Conservation (phyloP, 495 filamentous ascomycete genomes). For the Daldinia concentrica region DNA sequence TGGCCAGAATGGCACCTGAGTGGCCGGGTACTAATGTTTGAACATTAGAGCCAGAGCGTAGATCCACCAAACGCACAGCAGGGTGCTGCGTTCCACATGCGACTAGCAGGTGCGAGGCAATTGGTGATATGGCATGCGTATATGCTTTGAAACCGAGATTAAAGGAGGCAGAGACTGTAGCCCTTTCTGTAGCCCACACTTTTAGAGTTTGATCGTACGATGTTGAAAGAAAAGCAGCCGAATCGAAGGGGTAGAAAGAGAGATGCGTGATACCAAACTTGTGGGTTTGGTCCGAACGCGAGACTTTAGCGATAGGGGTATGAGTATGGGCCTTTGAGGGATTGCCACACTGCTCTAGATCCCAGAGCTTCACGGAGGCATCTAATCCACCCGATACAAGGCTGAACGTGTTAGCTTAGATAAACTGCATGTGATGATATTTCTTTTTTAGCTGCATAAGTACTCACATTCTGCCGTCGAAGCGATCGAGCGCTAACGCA, state of each 20-base stretch:
- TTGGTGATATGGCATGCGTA: conserved; percentile 78
- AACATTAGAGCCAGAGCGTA: conserved; percentile 77
- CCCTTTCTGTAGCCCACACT: conserved; percentile 73
- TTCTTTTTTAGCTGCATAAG: background rate
- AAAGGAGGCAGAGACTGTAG: conserved; percentile 71
- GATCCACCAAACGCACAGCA: conserved; percentile 80
- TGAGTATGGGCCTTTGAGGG: conserved; percentile 56
- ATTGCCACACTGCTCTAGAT: conserved; percentile 68
- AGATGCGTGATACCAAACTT: conserved; percentile 84
- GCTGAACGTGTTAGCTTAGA: conserved; percentile 53
- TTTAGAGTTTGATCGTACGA: conserved; percentile 88
- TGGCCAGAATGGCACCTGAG: conserved; percentile 72
- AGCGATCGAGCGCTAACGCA: conserved; percentile 75
- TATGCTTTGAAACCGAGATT: conserved; percentile 76
- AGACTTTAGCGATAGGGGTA: conserved; percentile 55
- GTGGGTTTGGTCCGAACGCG: conserved; percentile 56
- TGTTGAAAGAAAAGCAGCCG: conserved; percentile 78
- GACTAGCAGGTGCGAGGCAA: conserved; percentile 75
- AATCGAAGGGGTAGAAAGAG: conserved; percentile 88
- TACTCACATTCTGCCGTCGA: conserved; percentile 78
- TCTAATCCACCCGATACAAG: conserved; percentile 86
- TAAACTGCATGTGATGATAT: background rate
- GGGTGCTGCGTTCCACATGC: conserved; percentile 86
- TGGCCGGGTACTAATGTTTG: conserved; percentile 77
- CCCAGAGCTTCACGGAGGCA: conserved; percentile 81